Percentiles rank a stretch among this genome's conserved stretches.
Evolutionary conservation across 257 asterid genomes (phyloP).

Genomic region (Sherardia arvensis): DNA sequence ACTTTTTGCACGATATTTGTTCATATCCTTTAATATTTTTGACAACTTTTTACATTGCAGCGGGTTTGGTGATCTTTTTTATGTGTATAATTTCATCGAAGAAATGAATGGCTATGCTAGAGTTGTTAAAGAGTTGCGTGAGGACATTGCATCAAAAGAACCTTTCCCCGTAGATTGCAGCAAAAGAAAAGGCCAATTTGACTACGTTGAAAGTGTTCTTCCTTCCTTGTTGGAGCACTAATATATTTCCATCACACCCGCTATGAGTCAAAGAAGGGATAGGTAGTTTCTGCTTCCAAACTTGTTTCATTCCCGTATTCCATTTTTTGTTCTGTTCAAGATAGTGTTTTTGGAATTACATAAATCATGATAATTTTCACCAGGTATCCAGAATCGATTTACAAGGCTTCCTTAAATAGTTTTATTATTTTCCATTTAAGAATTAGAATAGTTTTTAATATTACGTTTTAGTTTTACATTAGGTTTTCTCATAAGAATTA

Average conservation of each 20-base stretch:
- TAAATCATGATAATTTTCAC: conserved; percentile 3
- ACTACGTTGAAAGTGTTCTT: conserved; percentile 74
- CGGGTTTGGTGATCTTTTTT: conserved; percentile 81
- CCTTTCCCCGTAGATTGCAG: conserved; percentile 91
- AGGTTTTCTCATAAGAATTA: no score
- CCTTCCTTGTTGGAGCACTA: conserved; percentile 77
- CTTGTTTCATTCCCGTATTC: background rate
- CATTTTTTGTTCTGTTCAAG: background rate
- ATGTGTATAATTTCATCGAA: conserved; percentile 78
- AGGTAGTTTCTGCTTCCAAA: conserved; percentile 36
- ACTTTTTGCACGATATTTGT: background rate
- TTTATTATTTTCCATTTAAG: no score
- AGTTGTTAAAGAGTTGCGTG: conserved; percentile 77
- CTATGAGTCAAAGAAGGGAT: conserved; percentile 97
- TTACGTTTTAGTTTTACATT: no score
- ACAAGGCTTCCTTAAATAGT: no score
- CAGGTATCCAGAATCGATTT: no score
- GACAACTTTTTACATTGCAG: conserved; percentile 33
- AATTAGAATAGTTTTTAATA: no score
- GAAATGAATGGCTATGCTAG: conserved; percentile 66
- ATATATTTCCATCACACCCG: conserved; percentile 82
- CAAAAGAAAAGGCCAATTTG: conserved; percentile 90
- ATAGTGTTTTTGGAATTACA: background rate
- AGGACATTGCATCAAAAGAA: conserved; percentile 72
- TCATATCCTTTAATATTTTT: background rate